These are phyloP conservation scores for Fallopia convolvulus DNA, from an alignment of 148 eudicot species.

Conservation along the genomic window DNA sequence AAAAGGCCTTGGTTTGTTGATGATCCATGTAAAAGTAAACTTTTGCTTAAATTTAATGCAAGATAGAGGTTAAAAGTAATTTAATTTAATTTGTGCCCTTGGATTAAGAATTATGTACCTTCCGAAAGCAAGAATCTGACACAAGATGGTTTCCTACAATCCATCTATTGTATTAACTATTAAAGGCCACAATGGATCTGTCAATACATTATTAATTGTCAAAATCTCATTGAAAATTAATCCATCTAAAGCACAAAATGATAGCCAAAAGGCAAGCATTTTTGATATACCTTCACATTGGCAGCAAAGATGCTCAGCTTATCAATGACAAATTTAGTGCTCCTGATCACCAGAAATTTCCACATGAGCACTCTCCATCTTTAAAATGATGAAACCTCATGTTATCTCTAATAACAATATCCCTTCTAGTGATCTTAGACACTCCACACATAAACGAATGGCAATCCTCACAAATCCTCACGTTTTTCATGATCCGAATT, in stretches of 20 bases:
- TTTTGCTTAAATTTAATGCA: too few species aligned
- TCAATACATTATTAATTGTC: neutral
- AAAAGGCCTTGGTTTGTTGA: too few species aligned
- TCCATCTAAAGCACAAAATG: neutral
- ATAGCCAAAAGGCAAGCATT: neutral
- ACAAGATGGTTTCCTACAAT: neutral
- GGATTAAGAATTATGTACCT: too few species aligned
- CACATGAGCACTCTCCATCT: conserved; percentile 51
- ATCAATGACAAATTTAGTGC: neutral
- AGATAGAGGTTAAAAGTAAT: too few species aligned
- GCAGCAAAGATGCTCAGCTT: neutral
- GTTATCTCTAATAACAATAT: conserved; percentile 49
- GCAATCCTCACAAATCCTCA: conserved; percentile 64
- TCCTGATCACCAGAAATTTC: conserved; percentile 21
- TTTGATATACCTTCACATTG: neutral
- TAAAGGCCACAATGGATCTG: neutral
- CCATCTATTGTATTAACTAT: neutral
- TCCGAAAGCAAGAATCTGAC: neutral
- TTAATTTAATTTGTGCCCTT: too few species aligned
- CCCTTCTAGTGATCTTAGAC: conserved; percentile 36
- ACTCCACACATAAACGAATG: conserved; percentile 56
- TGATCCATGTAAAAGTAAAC: too few species aligned
- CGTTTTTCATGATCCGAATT: conserved; percentile 57
- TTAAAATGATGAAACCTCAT: conserved; percentile 60
- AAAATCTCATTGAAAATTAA: neutral